Evolutionary conservation across 768 basidiomycete genomes (phyloP).

Genomic region (Pleurotus cornucopiae): DNA sequence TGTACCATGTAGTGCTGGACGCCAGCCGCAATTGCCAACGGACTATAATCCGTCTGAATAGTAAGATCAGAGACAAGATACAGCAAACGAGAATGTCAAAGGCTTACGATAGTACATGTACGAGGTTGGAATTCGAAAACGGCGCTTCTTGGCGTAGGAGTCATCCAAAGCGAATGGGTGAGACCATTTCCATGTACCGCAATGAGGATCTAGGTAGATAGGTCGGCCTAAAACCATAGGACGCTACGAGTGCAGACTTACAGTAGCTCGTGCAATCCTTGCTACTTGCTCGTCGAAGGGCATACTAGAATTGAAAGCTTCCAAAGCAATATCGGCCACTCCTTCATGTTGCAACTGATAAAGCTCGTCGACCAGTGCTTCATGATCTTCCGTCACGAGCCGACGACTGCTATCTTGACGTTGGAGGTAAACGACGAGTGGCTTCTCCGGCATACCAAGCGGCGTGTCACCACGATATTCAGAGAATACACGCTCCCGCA

Average conservation of each 20-base stretch:
- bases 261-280: background rate
- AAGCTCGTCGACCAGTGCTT: background rate
- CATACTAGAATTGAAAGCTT: background rate
- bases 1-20: slow-evolving; percentile 4
- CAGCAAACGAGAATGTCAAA: no score
- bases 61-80: no score
- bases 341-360: background rate
- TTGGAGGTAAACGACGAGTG: background rate
- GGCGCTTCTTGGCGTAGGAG: background rate
- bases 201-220: background rate
- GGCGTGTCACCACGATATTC: background rate
- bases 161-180: slow-evolving; percentile 3
- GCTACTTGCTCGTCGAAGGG: slow-evolving; percentile 1
- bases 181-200: slow-evolving; percentile 1
- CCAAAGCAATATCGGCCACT: background rate
- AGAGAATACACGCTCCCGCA: background rate
- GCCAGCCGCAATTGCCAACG: background rate
- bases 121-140: slow-evolving; percentile 2
- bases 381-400: background rate
- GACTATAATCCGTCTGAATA: background rate
- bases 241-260: background rate
- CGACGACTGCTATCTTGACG: background rate
- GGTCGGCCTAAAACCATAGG: background rate
- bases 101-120: background rate
- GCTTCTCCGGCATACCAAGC: background rate